These are phyloP conservation scores for Aspergillus nidulans DNA, from an alignment of 495 filamentous ascomycete genomes.

Conservation along the genomic window DNA sequence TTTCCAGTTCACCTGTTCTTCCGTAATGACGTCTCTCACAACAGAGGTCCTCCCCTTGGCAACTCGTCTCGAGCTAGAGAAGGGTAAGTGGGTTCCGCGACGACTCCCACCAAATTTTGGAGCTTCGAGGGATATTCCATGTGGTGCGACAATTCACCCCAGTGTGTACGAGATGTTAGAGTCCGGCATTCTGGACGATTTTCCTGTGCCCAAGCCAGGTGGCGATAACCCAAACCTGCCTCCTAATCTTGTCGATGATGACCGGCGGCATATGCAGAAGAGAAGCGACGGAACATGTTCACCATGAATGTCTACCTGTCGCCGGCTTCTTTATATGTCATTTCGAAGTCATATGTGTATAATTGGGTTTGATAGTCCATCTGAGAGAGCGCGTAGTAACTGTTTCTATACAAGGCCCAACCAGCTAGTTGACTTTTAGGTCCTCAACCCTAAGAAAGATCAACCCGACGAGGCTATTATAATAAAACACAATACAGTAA, in stretches of 20 bases:
- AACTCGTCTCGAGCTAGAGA: slow-evolving; percentile 26
- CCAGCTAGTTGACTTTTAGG: too few species aligned
- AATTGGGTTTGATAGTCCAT: too few species aligned
- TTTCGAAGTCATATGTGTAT: too few species aligned
- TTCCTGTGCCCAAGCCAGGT: slow-evolving; percentile 15
- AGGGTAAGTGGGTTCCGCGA: slow-evolving; percentile 26
- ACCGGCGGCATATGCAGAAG: not conserved
- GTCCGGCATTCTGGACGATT: slow-evolving; percentile 10
- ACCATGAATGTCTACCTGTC: not conserved
- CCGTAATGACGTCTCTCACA: not conserved
- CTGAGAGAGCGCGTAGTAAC: not conserved
- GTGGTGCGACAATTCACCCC: slow-evolving; percentile 16
- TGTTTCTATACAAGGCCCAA: not conserved
- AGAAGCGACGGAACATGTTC: not conserved
- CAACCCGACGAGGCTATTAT: too few species aligned
- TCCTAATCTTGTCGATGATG: slow-evolving; percentile 1
- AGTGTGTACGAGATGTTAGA: slow-evolving; percentile 19
- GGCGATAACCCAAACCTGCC: slow-evolving; percentile 17
- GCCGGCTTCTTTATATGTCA: too few species aligned
- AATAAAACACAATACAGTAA: too few species aligned
- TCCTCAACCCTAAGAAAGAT: too few species aligned
- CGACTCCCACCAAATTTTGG: slow-evolving; percentile 20
- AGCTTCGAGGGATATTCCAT: slow-evolving; percentile 13
- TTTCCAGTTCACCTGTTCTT: not conserved
- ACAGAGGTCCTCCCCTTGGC: slow-evolving; percentile 34